Evolutionary conservation across 164 flowering plant species (phyloP).

Genomic region (Pachysandra terminalis): DNA sequence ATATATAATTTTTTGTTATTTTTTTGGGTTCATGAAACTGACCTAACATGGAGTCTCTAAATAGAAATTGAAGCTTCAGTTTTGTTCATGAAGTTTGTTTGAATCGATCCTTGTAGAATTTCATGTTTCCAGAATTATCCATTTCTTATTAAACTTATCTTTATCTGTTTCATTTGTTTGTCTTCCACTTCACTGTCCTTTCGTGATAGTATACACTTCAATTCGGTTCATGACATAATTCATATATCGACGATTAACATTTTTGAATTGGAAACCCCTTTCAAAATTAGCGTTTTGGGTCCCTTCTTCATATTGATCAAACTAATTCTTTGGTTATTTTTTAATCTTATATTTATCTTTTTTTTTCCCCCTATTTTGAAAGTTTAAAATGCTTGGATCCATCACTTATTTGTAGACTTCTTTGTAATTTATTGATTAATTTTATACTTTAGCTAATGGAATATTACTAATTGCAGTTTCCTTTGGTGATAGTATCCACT

Average conservation of each 20-base stretch:
- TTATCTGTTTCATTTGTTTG: too few species aligned
- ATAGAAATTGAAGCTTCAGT: too few species aligned
- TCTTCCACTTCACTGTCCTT: background rate
- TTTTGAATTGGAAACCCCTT: background rate
- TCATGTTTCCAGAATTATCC: background rate
- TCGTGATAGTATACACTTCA: background rate
- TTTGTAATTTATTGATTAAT: too few species aligned
- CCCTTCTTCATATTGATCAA: background rate
- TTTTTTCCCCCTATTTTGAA: background rate
- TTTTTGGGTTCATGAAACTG: too few species aligned
- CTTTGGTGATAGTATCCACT: background rate
- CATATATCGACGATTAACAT: background rate
- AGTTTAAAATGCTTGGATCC: background rate
- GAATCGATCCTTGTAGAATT: background rate
- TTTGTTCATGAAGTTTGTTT: too few species aligned
- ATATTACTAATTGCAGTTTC: too few species aligned
- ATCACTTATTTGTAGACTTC: background rate
- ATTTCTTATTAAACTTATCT: background rate
- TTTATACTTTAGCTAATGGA: too few species aligned
- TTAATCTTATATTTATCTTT: too few species aligned
- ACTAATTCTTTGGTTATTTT: background rate
- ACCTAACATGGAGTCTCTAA: too few species aligned
- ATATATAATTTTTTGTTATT: too few species aligned
- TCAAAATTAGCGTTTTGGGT: background rate
- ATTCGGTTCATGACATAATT: background rate